Base-by-base conservation (phyloP, 2,329 filamentous ascomycete species). In the Zarea fungicola region DNA sequence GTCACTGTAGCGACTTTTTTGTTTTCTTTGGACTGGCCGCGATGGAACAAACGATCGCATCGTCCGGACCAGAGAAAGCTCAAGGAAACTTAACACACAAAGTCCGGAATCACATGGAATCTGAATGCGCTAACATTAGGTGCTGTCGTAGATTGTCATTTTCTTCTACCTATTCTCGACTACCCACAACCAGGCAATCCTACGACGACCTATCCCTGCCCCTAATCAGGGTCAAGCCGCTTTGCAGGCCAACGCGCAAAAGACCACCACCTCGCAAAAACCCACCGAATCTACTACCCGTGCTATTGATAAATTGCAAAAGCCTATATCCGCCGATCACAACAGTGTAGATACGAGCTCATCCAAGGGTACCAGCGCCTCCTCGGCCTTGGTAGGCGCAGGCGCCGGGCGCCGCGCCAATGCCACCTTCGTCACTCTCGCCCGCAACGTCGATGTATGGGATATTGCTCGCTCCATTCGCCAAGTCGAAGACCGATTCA, bases 401-500 rank as follows among this genome's bases (percentile, higher is more conserved):
- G 78, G 79, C 13, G 73, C 80, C 10, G 85, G 85, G 44, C 81
- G 83, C 52, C 87, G 89, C 61, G 89, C 95, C 78, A 99, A 99
- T 69, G 93, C 95, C 43, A 99, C 93, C 10, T 99, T 99, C 63
- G 90, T 99, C 46, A 96, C 91, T 19, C 80, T 99, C 53, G 93
- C 93, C 47, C 85, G 93, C 61, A 99, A 99, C 72, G 78, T 75
- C 49, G 93, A 99, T 64, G 74, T 97, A 23, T 99, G 93, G 93
- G 93, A 99, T 43, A 96, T 99, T 63, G 88, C 90, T 54, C 83
- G 89, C 62, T 96, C 91, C 11, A 99, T 99, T 63, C 89, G 93
- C 49, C 89, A 96, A 64, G 84, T 99, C 49, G 93, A 99, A 71
- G 93, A 99, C 69, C 88, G 93, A 63, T 99, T 99, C 82, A 99